These are phyloP conservation scores for Podosphaera aphanis DNA, from an alignment of 2,329 filamentous ascomycete species.

Conservation along the genomic window DNA sequence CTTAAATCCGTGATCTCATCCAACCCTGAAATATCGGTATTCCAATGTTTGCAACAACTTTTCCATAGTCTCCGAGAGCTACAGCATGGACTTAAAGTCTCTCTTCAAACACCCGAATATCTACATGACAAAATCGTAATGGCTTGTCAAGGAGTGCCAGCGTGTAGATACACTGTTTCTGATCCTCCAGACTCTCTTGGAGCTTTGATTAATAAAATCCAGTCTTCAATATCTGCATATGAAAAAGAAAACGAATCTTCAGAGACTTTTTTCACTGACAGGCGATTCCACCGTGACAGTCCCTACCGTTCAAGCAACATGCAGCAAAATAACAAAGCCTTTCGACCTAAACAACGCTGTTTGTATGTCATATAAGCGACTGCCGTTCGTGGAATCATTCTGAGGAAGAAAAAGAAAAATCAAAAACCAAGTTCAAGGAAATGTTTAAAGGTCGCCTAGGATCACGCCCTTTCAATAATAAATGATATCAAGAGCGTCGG, in stretches of 20 bases:
- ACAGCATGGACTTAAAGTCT: neutral
- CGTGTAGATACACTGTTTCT: conserved; percentile 1
- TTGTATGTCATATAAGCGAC: neutral
- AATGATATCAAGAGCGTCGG: neutral
- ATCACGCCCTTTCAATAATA: neutral
- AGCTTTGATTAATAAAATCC: conserved; percentile 1
- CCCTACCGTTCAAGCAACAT: neutral
- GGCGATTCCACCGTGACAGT: neutral
- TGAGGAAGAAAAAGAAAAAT: neutral
- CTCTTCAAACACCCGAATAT: neutral
- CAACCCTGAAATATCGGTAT: conserved; percentile 1
- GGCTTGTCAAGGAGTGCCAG: conserved; percentile 1
- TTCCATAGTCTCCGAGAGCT: neutral
- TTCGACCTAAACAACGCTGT: neutral
- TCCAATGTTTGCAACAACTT: neutral
- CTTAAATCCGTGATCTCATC: neutral
- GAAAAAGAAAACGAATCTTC: conserved; percentile 1
- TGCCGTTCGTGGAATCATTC: neutral
- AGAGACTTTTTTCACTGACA: neutral
- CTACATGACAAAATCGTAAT: conserved; percentile 2
- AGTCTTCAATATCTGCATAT: neutral
- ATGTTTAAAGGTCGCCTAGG: neutral
- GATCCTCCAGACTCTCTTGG: neutral
- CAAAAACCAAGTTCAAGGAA: neutral
- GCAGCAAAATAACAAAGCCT: neutral